Percentiles rank a stretch among this genome's conserved stretches.
These are phyloP conservation scores for Fusarium tricinctum DNA, from an alignment of 2,329 filamentous ascomycete genomes.

Conservation along the genomic window DNA sequence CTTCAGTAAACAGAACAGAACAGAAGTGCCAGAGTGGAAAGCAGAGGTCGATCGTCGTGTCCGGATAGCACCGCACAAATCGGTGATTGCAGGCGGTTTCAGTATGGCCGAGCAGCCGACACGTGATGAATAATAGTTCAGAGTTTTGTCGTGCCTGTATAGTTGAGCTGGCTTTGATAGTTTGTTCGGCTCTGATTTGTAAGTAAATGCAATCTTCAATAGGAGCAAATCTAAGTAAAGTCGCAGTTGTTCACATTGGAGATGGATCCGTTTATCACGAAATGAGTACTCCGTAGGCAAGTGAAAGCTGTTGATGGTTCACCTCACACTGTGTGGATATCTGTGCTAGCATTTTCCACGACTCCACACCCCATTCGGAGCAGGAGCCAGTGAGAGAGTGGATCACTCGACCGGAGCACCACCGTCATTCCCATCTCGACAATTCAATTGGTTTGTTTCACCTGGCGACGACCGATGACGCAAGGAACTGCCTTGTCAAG, in stretches of 20 bases:
- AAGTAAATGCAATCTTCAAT: slow-evolving; percentile 14
- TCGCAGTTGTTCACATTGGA: slow-evolving; percentile 4
- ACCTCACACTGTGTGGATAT: slow-evolving; percentile 40
- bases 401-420: slow-evolving; percentile 25
- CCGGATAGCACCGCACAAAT: slow-evolving; percentile 18
- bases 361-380: slow-evolving; percentile 36
- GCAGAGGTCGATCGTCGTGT: slow-evolving; percentile 30
- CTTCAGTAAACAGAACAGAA: slow-evolving; percentile 9
- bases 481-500: slow-evolving; percentile 42
- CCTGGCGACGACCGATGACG: slow-evolving; percentile 43
- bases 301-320: neutral
- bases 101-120: slow-evolving; percentile 8
- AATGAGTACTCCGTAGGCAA: neutral
- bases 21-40: slow-evolving; percentile 24
- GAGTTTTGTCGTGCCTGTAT: neutral
- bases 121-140: neutral
- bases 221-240: neutral
- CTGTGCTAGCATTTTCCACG: slow-evolving; percentile 10
- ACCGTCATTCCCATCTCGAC: slow-evolving; percentile 45
- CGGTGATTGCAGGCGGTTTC: slow-evolving; percentile 8
- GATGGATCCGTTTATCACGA: slow-evolving; percentile 13
- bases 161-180: neutral
- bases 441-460: slow-evolving; percentile 40
- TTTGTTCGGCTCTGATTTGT: slow-evolving; percentile 1
- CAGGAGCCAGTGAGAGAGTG: slow-evolving; percentile 34